Evolutionary conservation across 345 rosid species (phyloP), one percentile per base, ranked within the genome.

Genomic region (Bruguiera gymnorhiza): DNA sequence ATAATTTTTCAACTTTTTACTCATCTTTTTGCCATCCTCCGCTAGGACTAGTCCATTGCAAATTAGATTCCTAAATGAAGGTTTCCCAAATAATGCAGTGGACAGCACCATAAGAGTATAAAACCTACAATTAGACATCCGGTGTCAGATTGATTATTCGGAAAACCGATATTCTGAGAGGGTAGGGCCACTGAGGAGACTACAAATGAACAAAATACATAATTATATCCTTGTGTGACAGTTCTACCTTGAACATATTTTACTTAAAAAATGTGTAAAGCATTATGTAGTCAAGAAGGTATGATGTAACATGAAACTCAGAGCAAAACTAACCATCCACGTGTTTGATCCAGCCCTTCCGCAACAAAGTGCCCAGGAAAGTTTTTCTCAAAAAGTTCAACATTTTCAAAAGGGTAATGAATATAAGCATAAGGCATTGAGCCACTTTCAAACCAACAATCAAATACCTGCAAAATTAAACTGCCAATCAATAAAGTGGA

Each of bases 381-480:
- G 69, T 89, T 96, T 70, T 82, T 86, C 83, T 92, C 99, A 76
- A 96, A 90, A 50, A 84, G 82, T 73, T 90, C 93, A 69, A 72
- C 86, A 76, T 96, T 96, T 82, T 96, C 99, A 84, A 96, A 96
- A 16, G 99, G 99, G 68, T 92, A 96, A 78, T 96, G 99, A 67
- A 96, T 89, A 82, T 90, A 92, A 70, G 99, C 99, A 80, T 92
- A 96, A 62, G 99, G 99, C 99, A 96, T 96, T 63, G 99, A 96
- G 31, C 99, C 99, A 75, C 99, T 96, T 79, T 96, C 99, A 79
- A 96, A 96, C 99, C 99, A 96, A 78, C 99, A 96, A 86, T 96
- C 99, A 69, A 92, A 92, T 60, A 96, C 99, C 99, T 95, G 90
- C 75, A 74, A 70, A 36, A 59, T 46, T 70, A 55, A 62, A 72